Evolutionary conservation across 2,329 filamentous ascomycete genomes (phyloP).

Genomic region (Trichoderma sp.): DNA sequence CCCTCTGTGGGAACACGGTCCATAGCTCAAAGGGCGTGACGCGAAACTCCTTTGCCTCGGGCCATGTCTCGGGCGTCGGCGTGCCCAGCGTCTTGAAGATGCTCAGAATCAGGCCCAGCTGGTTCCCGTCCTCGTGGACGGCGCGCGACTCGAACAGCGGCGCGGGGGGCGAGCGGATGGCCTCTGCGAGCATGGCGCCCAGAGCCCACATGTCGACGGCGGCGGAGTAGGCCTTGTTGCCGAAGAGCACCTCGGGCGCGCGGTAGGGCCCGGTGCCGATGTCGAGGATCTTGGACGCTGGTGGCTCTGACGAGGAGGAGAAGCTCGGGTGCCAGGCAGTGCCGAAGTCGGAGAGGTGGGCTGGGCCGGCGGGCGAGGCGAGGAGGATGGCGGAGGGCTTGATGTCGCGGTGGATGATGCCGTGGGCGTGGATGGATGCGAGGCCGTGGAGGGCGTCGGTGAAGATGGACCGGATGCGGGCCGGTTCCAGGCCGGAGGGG

Average conservation of each 20-base stretch:
- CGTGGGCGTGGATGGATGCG: slow-evolving; percentile 67
- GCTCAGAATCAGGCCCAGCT: slow-evolving; percentile 85
- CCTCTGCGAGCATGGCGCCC: slow-evolving; percentile 83
- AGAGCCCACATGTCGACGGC: slow-evolving; percentile 87
- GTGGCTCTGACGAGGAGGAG: slow-evolving; percentile 63
- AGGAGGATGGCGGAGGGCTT: slow-evolving; percentile 91
- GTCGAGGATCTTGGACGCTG: slow-evolving; percentile 78
- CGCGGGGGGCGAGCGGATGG: slow-evolving; percentile 52
- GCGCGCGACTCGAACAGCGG: slow-evolving; percentile 79
- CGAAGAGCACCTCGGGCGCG: slow-evolving; percentile 87
- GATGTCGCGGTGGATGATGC: slow-evolving; percentile 89
- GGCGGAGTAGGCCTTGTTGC: slow-evolving; percentile 69
- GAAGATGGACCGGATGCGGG: slow-evolving; percentile 51
- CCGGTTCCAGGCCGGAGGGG: slow-evolving; percentile 5
- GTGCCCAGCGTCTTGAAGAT: slow-evolving; percentile 93
- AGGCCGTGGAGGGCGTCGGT: slow-evolving; percentile 71
- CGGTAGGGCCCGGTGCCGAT: slow-evolving; percentile 92
- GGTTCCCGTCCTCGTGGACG: slow-evolving; percentile 77
- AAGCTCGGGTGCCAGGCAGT: slow-evolving; percentile 76
- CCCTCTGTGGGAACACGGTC: slow-evolving; percentile 65
- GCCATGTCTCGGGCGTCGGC: slow-evolving; percentile 78
- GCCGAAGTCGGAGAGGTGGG: slow-evolving; percentile 86
- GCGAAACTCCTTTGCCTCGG: slow-evolving; percentile 67
- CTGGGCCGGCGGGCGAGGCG: slow-evolving; percentile 65
- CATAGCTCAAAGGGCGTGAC: slow-evolving; percentile 91